Conservation (phyloP, 2,329 filamentous ascomycete species). For the Trichoderma endophyticum region DNA sequence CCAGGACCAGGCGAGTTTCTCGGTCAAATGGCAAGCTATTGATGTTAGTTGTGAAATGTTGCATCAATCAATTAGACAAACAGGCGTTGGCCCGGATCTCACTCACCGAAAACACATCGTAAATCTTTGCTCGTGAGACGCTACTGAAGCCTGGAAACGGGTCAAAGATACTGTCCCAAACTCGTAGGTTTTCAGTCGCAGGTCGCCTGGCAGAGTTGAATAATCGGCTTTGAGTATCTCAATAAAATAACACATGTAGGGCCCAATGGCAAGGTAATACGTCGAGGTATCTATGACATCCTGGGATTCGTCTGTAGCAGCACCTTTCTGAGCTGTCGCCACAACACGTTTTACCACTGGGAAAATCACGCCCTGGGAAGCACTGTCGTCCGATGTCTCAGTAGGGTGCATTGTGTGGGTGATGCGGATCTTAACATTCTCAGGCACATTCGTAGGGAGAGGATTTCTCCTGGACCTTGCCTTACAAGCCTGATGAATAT, state of each 20-base stretch:
- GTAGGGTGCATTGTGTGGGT: conserved; percentile 44
- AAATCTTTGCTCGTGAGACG: conserved; percentile 54
- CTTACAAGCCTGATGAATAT: conserved; percentile 43
- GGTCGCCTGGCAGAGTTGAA: conserved; percentile 42
- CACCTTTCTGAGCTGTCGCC: conserved; percentile 39
- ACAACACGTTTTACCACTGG: conserved; percentile 50
- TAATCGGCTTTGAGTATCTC: conserved; percentile 47
- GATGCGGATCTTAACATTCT: conserved; percentile 48
- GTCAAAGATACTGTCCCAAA: conserved; percentile 54
- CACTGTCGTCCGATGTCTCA: conserved; percentile 33
- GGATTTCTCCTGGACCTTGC: conserved; percentile 36
- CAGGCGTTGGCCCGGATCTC: not conserved
- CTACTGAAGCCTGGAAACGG: conserved; percentile 49
- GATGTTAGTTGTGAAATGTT: not conserved
- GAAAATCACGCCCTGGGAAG: conserved; percentile 42
- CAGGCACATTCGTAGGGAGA: conserved; percentile 39
- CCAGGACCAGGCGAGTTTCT: conserved; percentile 47
- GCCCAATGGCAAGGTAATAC: conserved; percentile 53
- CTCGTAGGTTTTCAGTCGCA: conserved; percentile 47
- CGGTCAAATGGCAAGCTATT: conserved; percentile 41
- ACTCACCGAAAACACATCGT: conserved; percentile 52
- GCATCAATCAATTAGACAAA: not conserved
- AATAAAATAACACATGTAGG: conserved; percentile 51
- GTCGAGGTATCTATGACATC: conserved; percentile 49
- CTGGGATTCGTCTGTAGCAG: conserved; percentile 42